Conservation (phyloP, 768 basidiomycete species). For the Sarcomyxa edulis region DNA sequence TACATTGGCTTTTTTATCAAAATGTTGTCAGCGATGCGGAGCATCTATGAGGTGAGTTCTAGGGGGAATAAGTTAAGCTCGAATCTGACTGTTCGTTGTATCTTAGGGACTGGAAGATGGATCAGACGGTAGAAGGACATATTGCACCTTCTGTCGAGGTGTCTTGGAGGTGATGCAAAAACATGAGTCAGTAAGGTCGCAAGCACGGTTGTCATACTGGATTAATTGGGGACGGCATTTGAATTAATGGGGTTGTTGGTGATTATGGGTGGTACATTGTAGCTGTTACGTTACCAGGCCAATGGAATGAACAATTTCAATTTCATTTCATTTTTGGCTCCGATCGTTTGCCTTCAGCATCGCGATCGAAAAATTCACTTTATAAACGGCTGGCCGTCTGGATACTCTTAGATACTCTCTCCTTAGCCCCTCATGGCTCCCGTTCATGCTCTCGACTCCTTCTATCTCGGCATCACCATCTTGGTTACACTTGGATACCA, state of each 20-base stretch:
- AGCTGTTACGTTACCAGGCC: no score
- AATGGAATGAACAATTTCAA: no score
- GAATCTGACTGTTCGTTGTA: not conserved
- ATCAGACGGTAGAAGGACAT: slow-evolving; percentile 12
- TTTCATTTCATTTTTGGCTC: no score
- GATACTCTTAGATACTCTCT: no score
- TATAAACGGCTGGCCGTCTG: no score
- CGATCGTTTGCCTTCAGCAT: no score
- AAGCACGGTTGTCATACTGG: slow-evolving; percentile 25
- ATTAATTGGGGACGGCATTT: slow-evolving; percentile 22
- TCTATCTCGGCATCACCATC: slow-evolving; percentile 44
- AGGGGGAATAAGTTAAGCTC: no score
- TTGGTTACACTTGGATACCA: slow-evolving; percentile 57
- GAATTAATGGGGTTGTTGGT: not conserved
- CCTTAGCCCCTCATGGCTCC: no score
- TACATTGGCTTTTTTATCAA: slow-evolving; percentile 35
- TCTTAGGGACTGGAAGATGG: slow-evolving; percentile 13
- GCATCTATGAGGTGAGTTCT: slow-evolving; percentile 38
- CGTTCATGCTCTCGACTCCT: no score
- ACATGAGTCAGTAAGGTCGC: slow-evolving; percentile 24
- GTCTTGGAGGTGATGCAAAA: slow-evolving; percentile 22
- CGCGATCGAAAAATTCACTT: no score
- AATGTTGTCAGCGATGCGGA: slow-evolving; percentile 50
- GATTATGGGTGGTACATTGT: no score
- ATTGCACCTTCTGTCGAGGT: slow-evolving; percentile 27